These are phyloP conservation scores for Neurospora crassa DNA, from an alignment of 2,329 filamentous ascomycete genomes.

Conservation along the genomic window DNA sequence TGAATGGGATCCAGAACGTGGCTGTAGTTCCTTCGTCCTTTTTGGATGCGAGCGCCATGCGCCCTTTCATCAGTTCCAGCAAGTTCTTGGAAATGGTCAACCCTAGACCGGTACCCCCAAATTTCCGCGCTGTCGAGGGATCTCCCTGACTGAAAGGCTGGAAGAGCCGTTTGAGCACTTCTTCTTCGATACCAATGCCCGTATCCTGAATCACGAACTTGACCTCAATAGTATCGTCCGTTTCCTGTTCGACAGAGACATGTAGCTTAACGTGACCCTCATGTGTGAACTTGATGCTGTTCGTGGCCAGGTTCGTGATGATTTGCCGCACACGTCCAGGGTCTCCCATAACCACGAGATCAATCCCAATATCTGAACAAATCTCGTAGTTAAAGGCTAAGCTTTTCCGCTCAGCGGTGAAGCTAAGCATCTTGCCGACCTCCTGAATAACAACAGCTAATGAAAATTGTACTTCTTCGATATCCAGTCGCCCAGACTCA, in stretches of 20 bases:
- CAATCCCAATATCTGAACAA: slow-evolving; percentile 49
- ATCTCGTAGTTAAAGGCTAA: slow-evolving; percentile 62
- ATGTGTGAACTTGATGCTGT: slow-evolving; percentile 66
- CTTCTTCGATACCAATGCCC: slow-evolving; percentile 73
- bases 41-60: slow-evolving; percentile 60
- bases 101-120: slow-evolving; percentile 69
- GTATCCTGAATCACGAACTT: slow-evolving; percentile 68
- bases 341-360: slow-evolving; percentile 77
- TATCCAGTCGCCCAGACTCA: slow-evolving; percentile 65
- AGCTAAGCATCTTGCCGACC: slow-evolving; percentile 79
- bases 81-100: slow-evolving; percentile 75
- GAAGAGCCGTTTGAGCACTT: slow-evolving; percentile 63
- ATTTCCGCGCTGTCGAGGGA: slow-evolving; percentile 67
- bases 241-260: slow-evolving; percentile 54
- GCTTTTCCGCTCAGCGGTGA: slow-evolving; percentile 72
- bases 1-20: slow-evolving; percentile 69
- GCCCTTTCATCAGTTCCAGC: slow-evolving; percentile 68
- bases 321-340: slow-evolving; percentile 78
- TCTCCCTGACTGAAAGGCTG: slow-evolving; percentile 77
- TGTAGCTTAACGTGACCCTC: slow-evolving; percentile 59
- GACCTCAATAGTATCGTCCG: slow-evolving; percentile 54
- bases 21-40: slow-evolving; percentile 62
- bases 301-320: slow-evolving; percentile 68
- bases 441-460: slow-evolving; percentile 65
- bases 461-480: slow-evolving; percentile 74